Conservation (phyloP, 75 land plant genomes). For the Pinus albicaulis region DNA sequence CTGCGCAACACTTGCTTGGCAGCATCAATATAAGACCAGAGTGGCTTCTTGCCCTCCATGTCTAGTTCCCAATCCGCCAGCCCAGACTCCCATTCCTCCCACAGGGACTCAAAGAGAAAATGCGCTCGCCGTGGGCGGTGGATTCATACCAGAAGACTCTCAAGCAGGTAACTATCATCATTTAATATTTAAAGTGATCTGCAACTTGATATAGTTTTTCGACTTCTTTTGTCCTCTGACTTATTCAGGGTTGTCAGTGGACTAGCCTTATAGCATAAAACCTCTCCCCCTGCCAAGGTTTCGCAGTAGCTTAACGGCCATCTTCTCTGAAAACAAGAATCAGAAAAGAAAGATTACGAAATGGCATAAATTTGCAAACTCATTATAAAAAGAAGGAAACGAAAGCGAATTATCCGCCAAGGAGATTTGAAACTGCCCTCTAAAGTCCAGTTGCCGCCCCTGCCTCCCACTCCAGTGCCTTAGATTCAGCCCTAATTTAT, state of each 20-base stretch:
- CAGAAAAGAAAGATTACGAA: no score
- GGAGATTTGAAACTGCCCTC: no score
- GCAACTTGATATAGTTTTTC: background rate
- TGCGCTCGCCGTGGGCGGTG: slow-evolving; percentile 70
- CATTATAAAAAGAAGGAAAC: no score
- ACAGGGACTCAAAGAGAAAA: slow-evolving; percentile 13
- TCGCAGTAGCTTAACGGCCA: no score
- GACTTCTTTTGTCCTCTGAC: background rate
- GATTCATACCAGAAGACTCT: slow-evolving; percentile 75
- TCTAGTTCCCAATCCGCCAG: background rate
- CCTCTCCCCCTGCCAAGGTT: no score
- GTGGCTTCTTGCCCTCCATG: background rate
- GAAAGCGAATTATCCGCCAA: no score
- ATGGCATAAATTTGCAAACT: no score
- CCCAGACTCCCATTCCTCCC: slow-evolving; percentile 9
- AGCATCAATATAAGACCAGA: slow-evolving; percentile 28
- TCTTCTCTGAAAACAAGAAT: no score
- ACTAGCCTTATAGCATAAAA: background rate
- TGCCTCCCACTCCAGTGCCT: no score
- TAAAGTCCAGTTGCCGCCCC: no score
- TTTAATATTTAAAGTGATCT: background rate
- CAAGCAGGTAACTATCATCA: slow-evolving; percentile 19
- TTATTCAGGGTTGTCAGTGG: background rate
- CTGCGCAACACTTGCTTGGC: slow-evolving; percentile 95
- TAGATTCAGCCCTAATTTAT: no score